Conservation (phyloP, 139 green algal species). For the Chlamydomonas sp. region DNA sequence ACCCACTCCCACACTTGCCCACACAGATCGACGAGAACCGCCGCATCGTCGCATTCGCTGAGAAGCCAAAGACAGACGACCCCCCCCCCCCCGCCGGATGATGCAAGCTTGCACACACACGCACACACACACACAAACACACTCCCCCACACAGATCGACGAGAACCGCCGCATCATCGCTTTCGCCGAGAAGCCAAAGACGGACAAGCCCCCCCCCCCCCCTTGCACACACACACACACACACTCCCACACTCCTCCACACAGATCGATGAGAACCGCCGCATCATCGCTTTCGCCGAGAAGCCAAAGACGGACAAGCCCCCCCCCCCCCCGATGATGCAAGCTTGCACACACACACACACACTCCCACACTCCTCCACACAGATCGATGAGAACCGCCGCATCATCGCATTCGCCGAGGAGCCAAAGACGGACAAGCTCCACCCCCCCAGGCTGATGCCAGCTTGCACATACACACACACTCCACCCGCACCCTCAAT, state of each 20-base stretch:
- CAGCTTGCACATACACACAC: too few relatives aligned
- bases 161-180: conserved; percentile 63
- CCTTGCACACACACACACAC: not conserved
- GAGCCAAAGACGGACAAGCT: conserved; percentile 88
- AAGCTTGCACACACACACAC: not conserved
- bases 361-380: not conserved
- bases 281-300: conserved; percentile 50
- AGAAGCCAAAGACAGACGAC: conserved; percentile 95
- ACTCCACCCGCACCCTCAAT: not conserved
- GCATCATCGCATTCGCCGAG: conserved; percentile 80
- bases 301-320: too few relatives aligned
- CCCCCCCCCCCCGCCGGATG: too few relatives aligned
- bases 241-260: too few relatives aligned
- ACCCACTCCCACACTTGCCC: too few relatives aligned
- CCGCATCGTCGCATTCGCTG: conserved; percentile 71
- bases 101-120: too few relatives aligned
- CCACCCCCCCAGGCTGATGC: too few relatives aligned
- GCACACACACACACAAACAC: too few relatives aligned
- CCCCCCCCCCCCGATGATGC: not conserved
- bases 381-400: conserved; percentile 45
- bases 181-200: too few relatives aligned
- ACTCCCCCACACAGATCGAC: too few relatives aligned
- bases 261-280: conserved; percentile 48
- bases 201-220: not conserved
- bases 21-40: conserved; percentile 54